Percentiles rank a stretch among this genome's conserved stretches.
phyloP scores from a whole-genome alignment of 108 stramenopile genomes.

The Mayamaea pseudoterrestris region DNA sequence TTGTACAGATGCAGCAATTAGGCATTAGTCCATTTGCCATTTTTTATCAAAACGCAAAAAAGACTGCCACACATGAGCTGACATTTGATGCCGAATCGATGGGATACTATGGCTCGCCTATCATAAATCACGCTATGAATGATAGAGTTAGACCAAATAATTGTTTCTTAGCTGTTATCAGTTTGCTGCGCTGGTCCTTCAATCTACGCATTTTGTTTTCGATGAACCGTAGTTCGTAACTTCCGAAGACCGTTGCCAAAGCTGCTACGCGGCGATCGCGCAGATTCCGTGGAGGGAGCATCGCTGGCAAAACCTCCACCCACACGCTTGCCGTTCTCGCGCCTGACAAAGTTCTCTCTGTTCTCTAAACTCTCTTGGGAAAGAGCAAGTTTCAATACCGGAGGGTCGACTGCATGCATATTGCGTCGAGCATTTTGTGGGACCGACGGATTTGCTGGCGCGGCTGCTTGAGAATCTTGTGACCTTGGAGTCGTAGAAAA shows the following conservation, averaged over 20 bases:
- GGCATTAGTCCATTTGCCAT: too few species aligned
- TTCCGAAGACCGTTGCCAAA: conserved; percentile 9
- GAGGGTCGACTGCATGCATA: conserved; percentile 1
- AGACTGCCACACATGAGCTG: too few species aligned
- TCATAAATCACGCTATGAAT: too few species aligned
- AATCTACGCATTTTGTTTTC: neutral
- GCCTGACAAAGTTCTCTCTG: neutral
- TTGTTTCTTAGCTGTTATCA: too few species aligned
- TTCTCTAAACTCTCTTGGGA: conserved; percentile 2
- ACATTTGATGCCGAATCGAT: too few species aligned
- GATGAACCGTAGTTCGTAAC: neutral
- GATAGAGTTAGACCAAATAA: too few species aligned
- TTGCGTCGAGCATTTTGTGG: neutral
- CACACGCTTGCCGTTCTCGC: neutral
- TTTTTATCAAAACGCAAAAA: too few species aligned
- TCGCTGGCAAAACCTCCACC: neutral
- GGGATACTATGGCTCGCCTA: too few species aligned
- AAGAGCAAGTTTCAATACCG: neutral
- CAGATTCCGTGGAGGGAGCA: neutral
- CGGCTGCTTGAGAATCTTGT: conserved; percentile 1
- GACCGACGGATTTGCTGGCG: neutral
- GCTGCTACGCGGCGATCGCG: neutral
- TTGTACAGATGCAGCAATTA: too few species aligned
- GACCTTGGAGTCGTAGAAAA: conserved; percentile 4
- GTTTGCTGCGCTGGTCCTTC: too few species aligned